Evolutionary conservation across 805 yeast genomes (phyloP).

Genomic region (Maudiozyma serrabonitensis): DNA sequence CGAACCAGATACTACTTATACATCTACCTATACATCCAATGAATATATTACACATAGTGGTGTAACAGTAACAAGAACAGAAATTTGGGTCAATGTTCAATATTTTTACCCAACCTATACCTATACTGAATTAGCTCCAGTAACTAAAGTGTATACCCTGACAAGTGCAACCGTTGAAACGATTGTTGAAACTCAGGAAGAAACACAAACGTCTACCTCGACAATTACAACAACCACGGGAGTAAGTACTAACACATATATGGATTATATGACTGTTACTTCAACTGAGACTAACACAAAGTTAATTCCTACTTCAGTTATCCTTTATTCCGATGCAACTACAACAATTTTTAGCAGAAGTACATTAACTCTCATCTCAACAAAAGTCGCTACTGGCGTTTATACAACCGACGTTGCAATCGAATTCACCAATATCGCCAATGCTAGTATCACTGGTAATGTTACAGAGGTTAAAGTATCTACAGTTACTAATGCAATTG

Average conservation of each 20-base stretch:
- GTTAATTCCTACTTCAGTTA: background rate
- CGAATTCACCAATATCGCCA: background rate
- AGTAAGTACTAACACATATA: background rate
- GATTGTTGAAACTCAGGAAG: background rate
- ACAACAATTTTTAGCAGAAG: background rate
- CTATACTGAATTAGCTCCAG: background rate
- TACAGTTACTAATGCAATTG: background rate
- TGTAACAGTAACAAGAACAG: background rate
- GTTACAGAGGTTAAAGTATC: background rate
- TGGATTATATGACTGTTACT: background rate
- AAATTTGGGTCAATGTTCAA: background rate
- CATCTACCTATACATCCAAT: background rate
- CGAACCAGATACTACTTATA: background rate
- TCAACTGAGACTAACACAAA: background rate
- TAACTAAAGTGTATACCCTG: background rate
- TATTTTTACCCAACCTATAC: background rate
- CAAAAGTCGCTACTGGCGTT: background rate
- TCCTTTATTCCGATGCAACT: background rate
- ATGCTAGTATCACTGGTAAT: background rate
- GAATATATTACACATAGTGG: background rate
- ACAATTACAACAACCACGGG: background rate
- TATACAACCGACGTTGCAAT: background rate
- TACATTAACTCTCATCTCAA: background rate
- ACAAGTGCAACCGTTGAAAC: background rate
- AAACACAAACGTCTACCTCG: background rate